A percentile compares a stretch with the other conserved stretches of the same genome.
These are phyloP conservation scores for Torrubiella hemipterigena DNA, from an alignment of 2,329 filamentous ascomycete species.

Conservation along the genomic window DNA sequence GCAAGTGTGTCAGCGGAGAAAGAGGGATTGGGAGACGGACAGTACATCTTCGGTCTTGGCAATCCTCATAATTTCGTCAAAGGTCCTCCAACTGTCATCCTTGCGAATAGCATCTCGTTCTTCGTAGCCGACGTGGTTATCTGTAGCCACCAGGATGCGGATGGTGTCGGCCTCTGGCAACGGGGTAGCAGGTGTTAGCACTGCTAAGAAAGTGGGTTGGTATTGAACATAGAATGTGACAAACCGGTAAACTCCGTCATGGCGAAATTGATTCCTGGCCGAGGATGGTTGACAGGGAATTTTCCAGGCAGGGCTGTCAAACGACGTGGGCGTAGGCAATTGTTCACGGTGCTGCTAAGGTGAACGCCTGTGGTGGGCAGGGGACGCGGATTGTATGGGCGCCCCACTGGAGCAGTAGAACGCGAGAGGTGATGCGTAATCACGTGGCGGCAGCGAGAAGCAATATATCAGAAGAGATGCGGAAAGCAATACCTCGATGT, in stretches of 20 bases:
- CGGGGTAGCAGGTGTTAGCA: too few relatives aligned
- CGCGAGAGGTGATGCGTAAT: conserved; percentile 6
- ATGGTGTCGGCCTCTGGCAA: conserved; percentile 74
- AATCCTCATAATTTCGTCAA: conserved; percentile 88
- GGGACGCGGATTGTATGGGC: conserved; percentile 2
- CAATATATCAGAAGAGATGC: neutral
- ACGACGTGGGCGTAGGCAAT: too few relatives aligned
- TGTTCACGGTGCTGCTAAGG: too few relatives aligned
- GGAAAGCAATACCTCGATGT: neutral
- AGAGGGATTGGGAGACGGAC: neutral
- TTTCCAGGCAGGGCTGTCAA: conserved; percentile 1
- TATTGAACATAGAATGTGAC: conserved; percentile 6
- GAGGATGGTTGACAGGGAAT: too few relatives aligned
- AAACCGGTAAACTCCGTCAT: conserved; percentile 20
- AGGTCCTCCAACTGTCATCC: conserved; percentile 92
- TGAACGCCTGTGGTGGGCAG: too few relatives aligned
- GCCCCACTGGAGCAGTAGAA: too few relatives aligned
- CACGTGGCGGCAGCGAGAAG: conserved; percentile 5
- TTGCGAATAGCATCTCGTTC: conserved; percentile 90
- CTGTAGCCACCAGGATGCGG: conserved; percentile 84
- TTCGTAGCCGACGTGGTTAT: conserved; percentile 95
- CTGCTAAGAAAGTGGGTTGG: too few relatives aligned
- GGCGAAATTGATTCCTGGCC: too few relatives aligned
- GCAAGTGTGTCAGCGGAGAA: neutral
- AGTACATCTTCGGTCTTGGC: conserved; percentile 69